These are phyloP conservation scores for Pseudognaphalium luteoalbum DNA, from an alignment of 129 eudicot species.

Conservation along the genomic window DNA sequence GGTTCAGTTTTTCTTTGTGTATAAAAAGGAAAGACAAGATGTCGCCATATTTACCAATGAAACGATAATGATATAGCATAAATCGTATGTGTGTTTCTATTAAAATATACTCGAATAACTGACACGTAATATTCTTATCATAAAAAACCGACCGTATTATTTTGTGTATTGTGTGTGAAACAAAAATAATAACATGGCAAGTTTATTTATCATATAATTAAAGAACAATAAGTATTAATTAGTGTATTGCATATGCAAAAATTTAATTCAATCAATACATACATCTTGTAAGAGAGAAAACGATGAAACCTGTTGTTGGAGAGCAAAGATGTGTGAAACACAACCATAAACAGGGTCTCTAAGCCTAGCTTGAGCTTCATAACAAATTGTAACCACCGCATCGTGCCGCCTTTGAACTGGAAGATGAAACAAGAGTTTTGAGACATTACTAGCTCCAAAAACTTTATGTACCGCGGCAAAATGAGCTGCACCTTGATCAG, in stretches of 20 bases:
- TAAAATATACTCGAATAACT: not conserved
- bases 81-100: not conserved
- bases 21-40: slow-evolving; percentile 25
- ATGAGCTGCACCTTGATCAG: slow-evolving; percentile 62
- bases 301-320: slow-evolving; percentile 61
- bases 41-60: slow-evolving; percentile 10
- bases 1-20: slow-evolving; percentile 20
- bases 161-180: slow-evolving; percentile 10
- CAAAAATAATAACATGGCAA: not conserved
- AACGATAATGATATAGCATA: not conserved
- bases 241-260: not conserved
- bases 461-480: slow-evolving; percentile 59
- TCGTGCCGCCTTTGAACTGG: slow-evolving; percentile 50
- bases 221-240: not conserved
- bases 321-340: slow-evolving; percentile 60
- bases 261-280: not conserved
- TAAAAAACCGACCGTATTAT: not conserved
- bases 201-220: too few relatives aligned
- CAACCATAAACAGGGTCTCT: slow-evolving; percentile 64
- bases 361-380: slow-evolving; percentile 63
- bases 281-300: not conserved
- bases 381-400: slow-evolving; percentile 60
- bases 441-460: slow-evolving; percentile 58
- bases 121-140: slow-evolving; percentile 29
- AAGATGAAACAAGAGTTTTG: slow-evolving; percentile 48